phyloP scores from a whole-genome alignment of 73 alveolate genomes.

The Effrenium voratum region DNA sequence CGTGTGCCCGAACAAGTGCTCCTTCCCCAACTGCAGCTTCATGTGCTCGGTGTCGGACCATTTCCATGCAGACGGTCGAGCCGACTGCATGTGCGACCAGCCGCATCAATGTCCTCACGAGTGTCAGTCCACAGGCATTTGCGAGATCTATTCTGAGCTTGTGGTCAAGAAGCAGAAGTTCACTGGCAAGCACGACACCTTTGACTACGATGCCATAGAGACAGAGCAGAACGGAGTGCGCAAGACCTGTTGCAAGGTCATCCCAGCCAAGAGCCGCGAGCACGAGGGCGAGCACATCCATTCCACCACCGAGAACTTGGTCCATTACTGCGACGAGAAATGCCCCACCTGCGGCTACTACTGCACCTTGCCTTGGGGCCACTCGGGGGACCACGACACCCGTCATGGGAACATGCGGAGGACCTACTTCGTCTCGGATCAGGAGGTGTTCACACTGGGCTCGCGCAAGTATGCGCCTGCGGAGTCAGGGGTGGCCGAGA shows the following conservation, averaged over 20 bases:
- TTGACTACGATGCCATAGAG: conserved; percentile 21
- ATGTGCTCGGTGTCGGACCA: conserved; percentile 46
- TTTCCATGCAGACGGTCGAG: background rate
- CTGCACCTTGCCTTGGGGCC: conserved; percentile 30
- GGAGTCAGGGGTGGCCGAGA: conserved; percentile 45
- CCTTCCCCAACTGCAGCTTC: conserved; percentile 8
- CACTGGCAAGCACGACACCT: conserved; percentile 7
- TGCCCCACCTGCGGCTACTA: conserved; percentile 51
- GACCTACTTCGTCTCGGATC: conserved; percentile 26
- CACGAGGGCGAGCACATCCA: conserved; percentile 45
- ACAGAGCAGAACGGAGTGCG: conserved; percentile 49
- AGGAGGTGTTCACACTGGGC: conserved; percentile 34
- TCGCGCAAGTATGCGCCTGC: conserved; percentile 52
- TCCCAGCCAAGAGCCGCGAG: conserved; percentile 33
- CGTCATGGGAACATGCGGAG: conserved; percentile 57
- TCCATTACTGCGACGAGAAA: conserved; percentile 39
- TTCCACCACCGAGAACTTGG: conserved; percentile 38
- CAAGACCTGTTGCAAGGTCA: conserved; percentile 33
- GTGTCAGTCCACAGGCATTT: conserved; percentile 33
- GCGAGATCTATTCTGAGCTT: conserved; percentile 29
- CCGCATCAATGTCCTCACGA: conserved; percentile 55
- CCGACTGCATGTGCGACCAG: conserved; percentile 31
- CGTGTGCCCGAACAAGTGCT: conserved; percentile 40
- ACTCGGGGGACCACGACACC: conserved; percentile 38
- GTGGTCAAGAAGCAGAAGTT: conserved; percentile 30